These are phyloP conservation scores for Neonectria ditissima DNA, from an alignment of 2,329 filamentous ascomycete genomes.

Conservation along the genomic window DNA sequence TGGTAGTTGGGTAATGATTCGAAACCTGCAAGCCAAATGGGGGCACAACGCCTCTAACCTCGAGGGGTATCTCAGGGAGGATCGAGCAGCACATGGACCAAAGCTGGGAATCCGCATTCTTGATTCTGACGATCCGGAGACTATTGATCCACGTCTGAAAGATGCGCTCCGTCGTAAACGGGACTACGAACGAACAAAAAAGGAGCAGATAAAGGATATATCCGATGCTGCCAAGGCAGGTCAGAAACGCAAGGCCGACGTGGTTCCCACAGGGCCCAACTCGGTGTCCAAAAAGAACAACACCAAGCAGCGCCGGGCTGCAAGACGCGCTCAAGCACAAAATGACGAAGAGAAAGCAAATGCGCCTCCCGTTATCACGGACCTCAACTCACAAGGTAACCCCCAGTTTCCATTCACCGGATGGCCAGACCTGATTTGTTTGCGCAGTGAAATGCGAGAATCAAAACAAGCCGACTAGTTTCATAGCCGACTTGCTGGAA, in stretches of 20 bases:
- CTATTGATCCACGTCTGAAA: constrained; percentile 61
- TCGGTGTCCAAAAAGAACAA: constrained; percentile 44
- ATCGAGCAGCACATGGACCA: constrained; percentile 55
- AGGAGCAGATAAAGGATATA: constrained; percentile 53
- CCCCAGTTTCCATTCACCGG: too few relatives aligned
- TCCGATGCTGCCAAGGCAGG: constrained; percentile 52
- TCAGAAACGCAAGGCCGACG: constrained; percentile 52
- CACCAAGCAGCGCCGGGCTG: constrained; percentile 40
- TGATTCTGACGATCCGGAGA: constrained; percentile 55
- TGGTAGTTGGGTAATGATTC: constrained; percentile 73
- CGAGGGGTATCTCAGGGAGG: constrained; percentile 78
- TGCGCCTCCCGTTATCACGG: constrained; percentile 42
- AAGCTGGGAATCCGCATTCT: constrained; percentile 71
- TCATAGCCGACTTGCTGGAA: constrained; percentile 56
- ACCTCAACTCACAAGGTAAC: constrained; percentile 50
- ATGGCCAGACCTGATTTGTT: constrained; percentile 23
- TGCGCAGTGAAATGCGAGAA: constrained; percentile 62
- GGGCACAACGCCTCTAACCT: constrained; percentile 65
- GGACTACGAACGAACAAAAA: constrained; percentile 70
- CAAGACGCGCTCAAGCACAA: constrained; percentile 32
- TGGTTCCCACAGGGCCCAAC: constrained; percentile 34
- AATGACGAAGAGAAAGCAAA: constrained; percentile 33
- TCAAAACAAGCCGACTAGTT: constrained; percentile 49
- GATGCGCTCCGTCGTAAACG: constrained; percentile 72
- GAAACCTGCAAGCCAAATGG: constrained; percentile 78